phyloP scores from a whole-genome alignment of 164 flowering plant species.

The Platanus orientalis region DNA sequence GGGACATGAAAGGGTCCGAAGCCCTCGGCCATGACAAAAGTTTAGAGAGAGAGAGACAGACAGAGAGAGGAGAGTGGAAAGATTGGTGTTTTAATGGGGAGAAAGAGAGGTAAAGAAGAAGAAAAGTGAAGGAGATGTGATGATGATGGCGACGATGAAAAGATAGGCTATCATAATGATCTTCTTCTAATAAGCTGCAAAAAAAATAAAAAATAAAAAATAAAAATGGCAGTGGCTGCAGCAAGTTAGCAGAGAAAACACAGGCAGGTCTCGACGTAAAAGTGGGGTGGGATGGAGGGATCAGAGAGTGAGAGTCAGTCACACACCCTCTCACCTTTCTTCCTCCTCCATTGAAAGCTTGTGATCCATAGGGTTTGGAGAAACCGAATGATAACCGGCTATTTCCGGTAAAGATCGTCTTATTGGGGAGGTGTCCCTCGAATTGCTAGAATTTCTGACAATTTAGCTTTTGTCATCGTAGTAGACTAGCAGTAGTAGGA shows the following conservation, averaged over 20 bases:
- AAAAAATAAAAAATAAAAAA: no score
- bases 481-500: no score
- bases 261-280: not conserved
- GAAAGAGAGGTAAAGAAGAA: not conserved
- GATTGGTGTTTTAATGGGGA: not conserved
- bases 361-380: constrained; percentile 1
- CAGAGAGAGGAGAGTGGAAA: not conserved
- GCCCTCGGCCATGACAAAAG: constrained; percentile 48
- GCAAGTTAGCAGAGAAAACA: not conserved
- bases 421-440: no score
- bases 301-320: no score
- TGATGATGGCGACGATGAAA: not conserved
- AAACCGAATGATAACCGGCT: not conserved
- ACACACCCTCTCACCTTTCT: no score
- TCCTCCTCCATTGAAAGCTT: no score
- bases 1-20: constrained; percentile 68
- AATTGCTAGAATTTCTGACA: not conserved
- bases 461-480: not conserved
- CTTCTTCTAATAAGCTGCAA: not conserved
- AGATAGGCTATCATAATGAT: not conserved
- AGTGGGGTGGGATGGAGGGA: not conserved
- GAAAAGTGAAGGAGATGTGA: not conserved
- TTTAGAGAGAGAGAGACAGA: not conserved
- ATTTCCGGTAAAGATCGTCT: not conserved
- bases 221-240: constrained; percentile 1